Conservation (phyloP, 2,329 filamentous ascomycete species). For the Pyrenochaeta sp. region DNA sequence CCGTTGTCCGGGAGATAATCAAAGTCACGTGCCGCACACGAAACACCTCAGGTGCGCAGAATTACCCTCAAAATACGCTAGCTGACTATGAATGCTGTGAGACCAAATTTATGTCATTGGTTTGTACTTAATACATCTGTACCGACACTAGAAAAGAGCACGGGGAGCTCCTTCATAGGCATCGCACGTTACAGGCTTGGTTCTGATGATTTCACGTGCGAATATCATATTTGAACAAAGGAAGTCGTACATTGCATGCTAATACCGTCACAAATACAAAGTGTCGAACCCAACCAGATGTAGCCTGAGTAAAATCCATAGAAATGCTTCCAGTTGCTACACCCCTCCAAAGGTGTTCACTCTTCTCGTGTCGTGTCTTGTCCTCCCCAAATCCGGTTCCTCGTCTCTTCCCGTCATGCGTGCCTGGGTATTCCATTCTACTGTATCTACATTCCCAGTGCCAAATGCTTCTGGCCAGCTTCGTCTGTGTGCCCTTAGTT, state of each 20-base stretch:
- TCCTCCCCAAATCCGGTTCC: slow-evolving; percentile 27
- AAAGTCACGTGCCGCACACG: neutral
- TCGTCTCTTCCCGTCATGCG: slow-evolving; percentile 25
- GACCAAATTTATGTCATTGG: too few species aligned
- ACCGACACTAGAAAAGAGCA: too few species aligned
- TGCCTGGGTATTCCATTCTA: slow-evolving; percentile 32
- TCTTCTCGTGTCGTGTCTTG: slow-evolving; percentile 27
- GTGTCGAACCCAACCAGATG: slow-evolving; percentile 37
- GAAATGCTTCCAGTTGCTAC: slow-evolving; percentile 35
- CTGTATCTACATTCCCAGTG: slow-evolving; percentile 46
- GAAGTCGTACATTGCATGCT: slow-evolving; percentile 49
- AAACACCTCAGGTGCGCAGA: neutral
- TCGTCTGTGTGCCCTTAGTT: slow-evolving; percentile 24
- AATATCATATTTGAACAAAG: slow-evolving; percentile 19
- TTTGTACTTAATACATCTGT: too few species aligned
- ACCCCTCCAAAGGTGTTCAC: slow-evolving; percentile 24
- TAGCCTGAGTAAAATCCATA: slow-evolving; percentile 38
- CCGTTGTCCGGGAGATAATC: slow-evolving; percentile 17
- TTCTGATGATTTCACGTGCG: neutral
- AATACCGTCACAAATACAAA: slow-evolving; percentile 49
- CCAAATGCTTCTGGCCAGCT: slow-evolving; percentile 21
- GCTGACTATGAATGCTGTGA: too few species aligned
- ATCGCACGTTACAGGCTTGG: neutral
- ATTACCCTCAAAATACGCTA: too few species aligned
- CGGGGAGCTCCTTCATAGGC: neutral